phyloP scores from a whole-genome alignment of 2,329 filamentous ascomycete species.

The Alternaria triticina region DNA sequence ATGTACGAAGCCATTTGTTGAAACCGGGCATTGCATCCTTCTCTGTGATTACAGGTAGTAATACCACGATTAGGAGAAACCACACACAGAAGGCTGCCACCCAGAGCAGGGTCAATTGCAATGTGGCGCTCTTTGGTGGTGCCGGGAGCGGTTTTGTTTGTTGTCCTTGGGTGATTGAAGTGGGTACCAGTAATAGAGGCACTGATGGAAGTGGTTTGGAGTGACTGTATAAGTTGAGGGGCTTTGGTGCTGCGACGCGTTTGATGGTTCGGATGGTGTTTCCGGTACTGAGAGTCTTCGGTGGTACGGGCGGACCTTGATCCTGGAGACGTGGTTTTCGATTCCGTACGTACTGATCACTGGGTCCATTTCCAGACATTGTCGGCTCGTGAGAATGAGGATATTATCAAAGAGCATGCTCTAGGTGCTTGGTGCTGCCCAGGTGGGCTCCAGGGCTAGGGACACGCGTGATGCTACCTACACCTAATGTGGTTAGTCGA shows the following conservation, averaged over 20 bases:
- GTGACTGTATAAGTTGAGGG: neutral
- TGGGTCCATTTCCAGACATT: neutral
- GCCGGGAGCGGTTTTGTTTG: neutral
- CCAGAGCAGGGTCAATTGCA: slow-evolving; percentile 1
- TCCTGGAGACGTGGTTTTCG: neutral
- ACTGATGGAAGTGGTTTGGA: slow-evolving; percentile 5
- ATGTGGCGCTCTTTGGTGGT: neutral
- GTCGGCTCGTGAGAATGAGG: rapidly evolving
- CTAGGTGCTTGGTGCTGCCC: too few species aligned
- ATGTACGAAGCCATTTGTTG: slow-evolving; percentile 18
- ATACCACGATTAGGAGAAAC: slow-evolving; percentile 3
- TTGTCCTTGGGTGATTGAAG: rapidly evolving
- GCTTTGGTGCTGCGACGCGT: neutral
- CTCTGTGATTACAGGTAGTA: slow-evolving; percentile 10
- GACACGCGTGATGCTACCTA: too few species aligned
- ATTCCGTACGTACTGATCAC: neutral
- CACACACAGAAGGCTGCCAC: neutral
- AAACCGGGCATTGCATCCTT: slow-evolving; percentile 11
- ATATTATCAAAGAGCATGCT: too few species aligned
- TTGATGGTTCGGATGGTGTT: neutral
- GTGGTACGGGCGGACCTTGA: neutral
- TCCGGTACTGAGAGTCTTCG: neutral
- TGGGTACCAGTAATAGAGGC: neutral
- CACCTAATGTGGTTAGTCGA: too few species aligned
- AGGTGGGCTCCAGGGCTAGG: too few species aligned